These are phyloP conservation scores for Aureobasidium musti DNA, from an alignment of 2,329 filamentous ascomycete genomes.

Conservation along the genomic window DNA sequence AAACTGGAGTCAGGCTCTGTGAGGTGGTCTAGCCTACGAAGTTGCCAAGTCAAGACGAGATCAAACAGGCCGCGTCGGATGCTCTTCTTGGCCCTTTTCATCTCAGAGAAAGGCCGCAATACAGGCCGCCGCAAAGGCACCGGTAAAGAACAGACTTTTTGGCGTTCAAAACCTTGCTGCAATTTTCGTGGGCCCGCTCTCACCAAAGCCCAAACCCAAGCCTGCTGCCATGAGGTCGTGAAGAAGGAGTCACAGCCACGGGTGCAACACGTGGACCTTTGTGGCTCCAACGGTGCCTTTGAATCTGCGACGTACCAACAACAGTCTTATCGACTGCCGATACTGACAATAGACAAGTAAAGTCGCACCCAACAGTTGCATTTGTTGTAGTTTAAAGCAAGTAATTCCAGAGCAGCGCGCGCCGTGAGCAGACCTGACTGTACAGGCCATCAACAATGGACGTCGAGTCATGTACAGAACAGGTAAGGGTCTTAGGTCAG, in stretches of 20 bases:
- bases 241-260: conserved; percentile 19
- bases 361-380: conserved; percentile 8
- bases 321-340: conserved; percentile 26
- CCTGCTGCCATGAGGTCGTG: conserved; percentile 13
- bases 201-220: conserved; percentile 1
- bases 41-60: conserved; percentile 9
- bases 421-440: conserved; percentile 4
- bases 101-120: conserved; percentile 6
- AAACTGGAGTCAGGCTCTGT: neutral
- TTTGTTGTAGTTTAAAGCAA: neutral
- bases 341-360: conserved; percentile 8
- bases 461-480: conserved; percentile 8
- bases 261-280: conserved; percentile 9
- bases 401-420: neutral
- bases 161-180: conserved; percentile 9
- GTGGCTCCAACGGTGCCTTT: conserved; percentile 19
- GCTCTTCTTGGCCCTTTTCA: neutral
- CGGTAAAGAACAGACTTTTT: conserved; percentile 25
- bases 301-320: conserved; percentile 13
- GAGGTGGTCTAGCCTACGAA: neutral
- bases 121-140: conserved; percentile 13
- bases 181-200: conserved; percentile 19
- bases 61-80: conserved; percentile 4
- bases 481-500: conserved; percentile 5
- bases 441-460: conserved; percentile 10